Evolutionary conservation across 1,284 basidiomycete species (phyloP), one percentile per base, ranked within the genome.

Genomic region (Irpex sp.): DNA sequence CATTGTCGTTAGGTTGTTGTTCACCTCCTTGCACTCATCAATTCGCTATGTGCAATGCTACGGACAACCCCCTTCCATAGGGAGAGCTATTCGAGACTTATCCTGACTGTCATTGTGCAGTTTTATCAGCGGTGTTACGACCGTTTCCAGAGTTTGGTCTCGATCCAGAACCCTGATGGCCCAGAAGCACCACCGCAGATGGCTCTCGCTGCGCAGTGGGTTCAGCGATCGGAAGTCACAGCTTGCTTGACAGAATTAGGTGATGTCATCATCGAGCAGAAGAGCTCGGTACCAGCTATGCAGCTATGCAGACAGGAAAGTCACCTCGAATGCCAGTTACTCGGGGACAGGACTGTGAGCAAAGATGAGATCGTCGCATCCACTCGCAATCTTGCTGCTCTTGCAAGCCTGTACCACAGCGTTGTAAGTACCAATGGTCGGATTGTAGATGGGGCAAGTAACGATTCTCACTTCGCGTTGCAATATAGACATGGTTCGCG

Each of bases 111-210:
- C 50, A 92, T 98, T 58, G 94, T 97, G 43, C 95, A 98, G 74
- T 98, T 96, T 74, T 98, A 98, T 72, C 94, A 97, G 72, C 87
- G 92, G 47, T 97, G 95, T 71, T 94, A 91, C 68, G 90, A 95
- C 69, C 83, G 90, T 35, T 98, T 94, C 76, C 89, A 93, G 68
- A 86, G 83, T 65, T 80, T 94, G 8, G 88, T 92, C 21, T 81
- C 86, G 0, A 73, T 81, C 6, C 74, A 73, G 36, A 69, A 73
- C 37, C 66, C 72, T n/a, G 65, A 70, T 26, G 75, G 76, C 35
- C 61, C 73, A 36, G 80, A 80, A 13, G 69, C 76, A 21, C 80
- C 83, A 39, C 72, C 81, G 9, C 75, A 76, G 55, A 69, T 88
- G 2, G 80, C 83, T 8, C 71, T 94, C n/a, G 87, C 93, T 1